phyloP scores from a whole-genome alignment of 2,329 filamentous ascomycete genomes.

The Diplodia seriata region DNA sequence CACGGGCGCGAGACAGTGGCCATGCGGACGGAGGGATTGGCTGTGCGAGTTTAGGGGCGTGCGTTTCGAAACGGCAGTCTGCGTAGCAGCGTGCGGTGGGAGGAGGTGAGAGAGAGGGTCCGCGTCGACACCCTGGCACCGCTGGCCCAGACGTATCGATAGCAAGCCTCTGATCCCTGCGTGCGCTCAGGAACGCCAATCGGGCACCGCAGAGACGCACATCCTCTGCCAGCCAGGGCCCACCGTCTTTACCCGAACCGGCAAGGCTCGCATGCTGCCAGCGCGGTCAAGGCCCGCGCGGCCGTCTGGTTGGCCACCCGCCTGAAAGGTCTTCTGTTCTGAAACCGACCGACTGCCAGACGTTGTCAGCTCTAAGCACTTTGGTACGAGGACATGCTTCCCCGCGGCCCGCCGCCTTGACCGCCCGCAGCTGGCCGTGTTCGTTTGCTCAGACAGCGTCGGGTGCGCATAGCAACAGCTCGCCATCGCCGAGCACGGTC shows the following conservation, averaged over 20 bases:
- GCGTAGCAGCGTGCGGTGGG: conserved; percentile 1
- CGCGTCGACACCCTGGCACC: background rate
- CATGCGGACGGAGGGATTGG: conserved; percentile 19
- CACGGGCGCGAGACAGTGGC: background rate
- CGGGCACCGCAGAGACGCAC: background rate
- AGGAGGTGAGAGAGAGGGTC: background rate
- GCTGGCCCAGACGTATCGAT: conserved; percentile 5
- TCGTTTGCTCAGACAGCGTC: conserved; percentile 9
- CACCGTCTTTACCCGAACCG: background rate
- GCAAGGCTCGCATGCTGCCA: conserved; percentile 5
- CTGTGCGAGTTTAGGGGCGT: conserved; percentile 4
- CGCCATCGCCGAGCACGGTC: background rate
- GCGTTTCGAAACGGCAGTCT: conserved; percentile 18
- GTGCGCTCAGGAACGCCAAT: background rate
- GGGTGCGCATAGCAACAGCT: background rate
- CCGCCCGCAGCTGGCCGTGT: background rate
- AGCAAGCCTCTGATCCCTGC: background rate
- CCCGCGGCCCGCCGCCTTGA: background rate
- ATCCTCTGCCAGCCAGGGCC: background rate
- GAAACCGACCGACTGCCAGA: conserved; percentile 10
- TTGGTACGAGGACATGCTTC: conserved; percentile 10
- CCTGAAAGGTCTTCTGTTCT: background rate
- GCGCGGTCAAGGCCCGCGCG: background rate
- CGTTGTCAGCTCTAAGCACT: background rate
- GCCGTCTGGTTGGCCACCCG: conserved; percentile 6